Base-by-base conservation (phyloP, 163 green algal genomes). In the Smithsoniella earleae region DNA sequence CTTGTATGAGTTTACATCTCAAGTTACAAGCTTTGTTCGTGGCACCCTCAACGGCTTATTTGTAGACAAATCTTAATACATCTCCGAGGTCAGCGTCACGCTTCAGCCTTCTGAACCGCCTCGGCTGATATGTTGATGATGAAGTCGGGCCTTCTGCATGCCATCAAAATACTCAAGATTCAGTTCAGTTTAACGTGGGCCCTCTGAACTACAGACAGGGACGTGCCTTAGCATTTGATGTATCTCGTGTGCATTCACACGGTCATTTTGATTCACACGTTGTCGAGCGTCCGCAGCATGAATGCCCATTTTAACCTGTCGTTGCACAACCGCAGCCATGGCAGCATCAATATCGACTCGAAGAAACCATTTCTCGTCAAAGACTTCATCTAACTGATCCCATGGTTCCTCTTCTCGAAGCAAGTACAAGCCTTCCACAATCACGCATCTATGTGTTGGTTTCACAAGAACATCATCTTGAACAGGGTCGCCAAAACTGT, bases 171-270 rank as follows among this genome's bases (percentile, higher is more conserved):
- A 49, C 43, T 31, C 6, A 69, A 38, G 20, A 69, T 31, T 25
- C 38, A 69, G 58, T 69, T 31, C 22, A 33, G 25, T n/a, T n/a
- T n/a, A n/a, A n/a, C n/a, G n/a, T n/a, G n/a, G n/a, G n/a, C n/a
- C n/a, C n/a, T n/a, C n/a, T n/a, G n/a, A n/a, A n/a, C n/a, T n/a
- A n/a, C n/a, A n/a, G n/a, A n/a, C n/a, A n/a, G n/a, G n/a, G n/a
- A n/a, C n/a, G n/a, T 5, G 18, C 58, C 58, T 30, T 25, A 30
- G 22, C 58, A 69, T 38, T 30, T 30, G 27, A 34, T 69, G 43
- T 3, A 69, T 31, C 25, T 69, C 58, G 40, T 69, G 27, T 13
- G 58, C 58, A 34, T 69, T 69, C 58, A 69, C 31, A n/a, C 58
- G 20, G 34, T 69, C 58, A 13, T 69, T 69, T 4, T 30, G 22